Evolutionary conservation across 129 eudicot genomes (phyloP), one percentile per base, ranked within the genome.

Genomic region (Lonicera japonica): DNA sequence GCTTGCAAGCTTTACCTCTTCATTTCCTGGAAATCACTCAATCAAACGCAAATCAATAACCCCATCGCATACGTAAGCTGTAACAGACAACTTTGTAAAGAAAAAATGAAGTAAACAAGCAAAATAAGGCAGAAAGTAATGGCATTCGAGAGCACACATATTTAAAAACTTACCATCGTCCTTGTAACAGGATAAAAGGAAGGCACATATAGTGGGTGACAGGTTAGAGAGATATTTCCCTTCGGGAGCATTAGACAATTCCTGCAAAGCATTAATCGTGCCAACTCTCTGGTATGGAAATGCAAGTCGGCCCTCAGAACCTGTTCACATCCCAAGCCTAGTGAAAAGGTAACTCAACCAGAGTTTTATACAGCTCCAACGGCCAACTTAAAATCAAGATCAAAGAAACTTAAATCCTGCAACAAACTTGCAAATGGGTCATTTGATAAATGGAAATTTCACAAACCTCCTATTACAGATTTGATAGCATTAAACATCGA

Each of bases 201-300:
- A 86, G 34, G 74, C 60, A 52, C 89, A 83, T 20, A 94, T 77
- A 47, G 73, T 51, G 29, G 74, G 72, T 4, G 94, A 80, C 67
- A 94, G 71, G 69, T 71, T 75, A 60, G 56, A 67, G 39, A 83
- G 69, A 65, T 81, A 78, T 74, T 88, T 94, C 46, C 95, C 99
- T 11, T 83, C 95, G 20, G 95, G 85, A 60, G 96, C 83, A 60
- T 24, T 66, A 8, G 99, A 83, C 63, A 94, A 24, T 63, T 85
- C 92, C 64, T 79, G 82, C 69, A 94, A 51, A 14, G 94, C 87
- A 70, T 73, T 77, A 43, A 88, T 70, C 99, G 88, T 85, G 48
- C 99, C 99, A 70, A 81, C 85, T 60, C 99, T 85, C 78, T 94
- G 99, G 77, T 94, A 94, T 14, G 99, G 99, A 83, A 88, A 94